phyloP scores from a whole-genome alignment of 2,329 filamentous ascomycete species.

The Neobulgaria alba region DNA sequence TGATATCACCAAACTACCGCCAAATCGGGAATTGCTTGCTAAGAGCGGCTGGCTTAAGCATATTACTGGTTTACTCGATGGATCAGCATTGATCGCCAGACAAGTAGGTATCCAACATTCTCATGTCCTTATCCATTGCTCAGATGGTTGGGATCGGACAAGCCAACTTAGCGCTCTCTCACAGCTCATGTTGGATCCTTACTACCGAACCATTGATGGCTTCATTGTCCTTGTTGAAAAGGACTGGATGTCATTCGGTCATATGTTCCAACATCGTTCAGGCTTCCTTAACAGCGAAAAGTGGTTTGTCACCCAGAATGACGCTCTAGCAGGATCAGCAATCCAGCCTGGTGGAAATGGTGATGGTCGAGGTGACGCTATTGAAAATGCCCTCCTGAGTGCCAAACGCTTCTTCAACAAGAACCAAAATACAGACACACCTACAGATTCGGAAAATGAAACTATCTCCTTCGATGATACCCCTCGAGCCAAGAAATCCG shows the following conservation, averaged over 20 bases:
- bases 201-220: constrained; percentile 86
- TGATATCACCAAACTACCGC: constrained; percentile 74
- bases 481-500: constrained; percentile 31
- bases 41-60: constrained; percentile 91
- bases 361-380: constrained; percentile 51
- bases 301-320: constrained; percentile 85
- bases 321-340: constrained; percentile 57
- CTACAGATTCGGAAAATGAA: constrained; percentile 46
- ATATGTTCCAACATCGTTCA: constrained; percentile 93
- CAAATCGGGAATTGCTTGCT: constrained; percentile 69
- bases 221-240: constrained; percentile 95
- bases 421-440: constrained; percentile 54
- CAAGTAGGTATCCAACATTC: constrained; percentile 89
- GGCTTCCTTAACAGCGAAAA: constrained; percentile 84
- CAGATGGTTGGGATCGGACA: constrained; percentile 96
- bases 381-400: constrained; percentile 77
- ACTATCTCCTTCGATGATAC: constrained; percentile 22
- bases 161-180: constrained; percentile 87
- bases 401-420: constrained; percentile 89
- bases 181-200: constrained; percentile 90
- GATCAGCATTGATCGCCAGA: constrained; percentile 73
- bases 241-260: constrained; percentile 94
- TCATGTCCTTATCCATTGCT: constrained; percentile 94
- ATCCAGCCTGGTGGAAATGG: constrained; percentile 51
- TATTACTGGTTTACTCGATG: constrained; percentile 74